Conservation (phyloP, 305 asterid genomes). For the Caryopteris hybrid region DNA sequence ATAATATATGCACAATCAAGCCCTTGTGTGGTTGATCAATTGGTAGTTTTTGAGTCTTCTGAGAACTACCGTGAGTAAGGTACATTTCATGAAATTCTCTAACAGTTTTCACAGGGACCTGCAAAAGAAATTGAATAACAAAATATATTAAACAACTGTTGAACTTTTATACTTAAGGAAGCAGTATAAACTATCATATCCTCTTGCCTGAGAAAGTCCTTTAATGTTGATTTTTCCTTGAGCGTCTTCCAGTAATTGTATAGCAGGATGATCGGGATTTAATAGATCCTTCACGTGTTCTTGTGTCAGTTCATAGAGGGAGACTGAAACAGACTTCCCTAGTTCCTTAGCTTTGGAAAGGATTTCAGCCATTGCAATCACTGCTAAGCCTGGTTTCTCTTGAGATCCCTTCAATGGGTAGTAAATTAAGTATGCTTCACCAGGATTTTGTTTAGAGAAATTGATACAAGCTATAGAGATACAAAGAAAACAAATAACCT, state of each 20-base stretch:
- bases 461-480: background rate
- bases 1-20: slow-evolving; percentile 49
- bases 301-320: slow-evolving; percentile 59
- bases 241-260: slow-evolving; percentile 64
- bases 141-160: background rate
- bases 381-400: slow-evolving; percentile 66
- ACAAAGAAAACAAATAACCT: slow-evolving; percentile 35
- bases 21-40: slow-evolving; percentile 50
- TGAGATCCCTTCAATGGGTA: slow-evolving; percentile 43
- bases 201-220: slow-evolving; percentile 73
- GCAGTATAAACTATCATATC: background rate
- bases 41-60: slow-evolving; percentile 35
- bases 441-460: background rate
- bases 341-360: slow-evolving; percentile 46
- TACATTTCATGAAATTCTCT: slow-evolving; percentile 42
- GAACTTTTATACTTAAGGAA: background rate
- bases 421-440: background rate
- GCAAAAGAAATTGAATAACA: slow-evolving; percentile 12
- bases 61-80: slow-evolving; percentile 23
- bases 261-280: slow-evolving; percentile 44
- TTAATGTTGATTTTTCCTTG: slow-evolving; percentile 66
- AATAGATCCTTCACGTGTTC: slow-evolving; percentile 67
- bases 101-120: slow-evolving; percentile 56
- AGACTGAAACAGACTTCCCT: slow-evolving; percentile 41
- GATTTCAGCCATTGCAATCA: slow-evolving; percentile 61